Evolutionary conservation across 768 basidiomycete species (phyloP).

Genomic region (Boletus sp.): DNA sequence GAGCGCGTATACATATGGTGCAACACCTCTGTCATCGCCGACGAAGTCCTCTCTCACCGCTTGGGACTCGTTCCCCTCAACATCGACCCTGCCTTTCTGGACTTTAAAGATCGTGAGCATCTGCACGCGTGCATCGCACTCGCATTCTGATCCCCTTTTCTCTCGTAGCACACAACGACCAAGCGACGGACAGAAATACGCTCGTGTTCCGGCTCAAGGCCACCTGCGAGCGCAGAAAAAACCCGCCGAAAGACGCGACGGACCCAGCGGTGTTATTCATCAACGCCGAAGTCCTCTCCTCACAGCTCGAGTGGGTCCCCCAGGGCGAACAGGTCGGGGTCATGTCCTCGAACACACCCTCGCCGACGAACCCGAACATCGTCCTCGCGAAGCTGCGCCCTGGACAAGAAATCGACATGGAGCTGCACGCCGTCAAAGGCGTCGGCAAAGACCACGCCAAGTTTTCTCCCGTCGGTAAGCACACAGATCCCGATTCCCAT

Average conservation of each 20-base stretch:
- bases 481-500: not conserved
- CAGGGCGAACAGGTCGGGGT: slow-evolving; percentile 76
- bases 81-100: slow-evolving; percentile 74
- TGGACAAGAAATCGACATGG: slow-evolving; percentile 82
- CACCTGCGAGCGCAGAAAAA: slow-evolving; percentile 59
- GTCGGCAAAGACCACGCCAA: slow-evolving; percentile 96
- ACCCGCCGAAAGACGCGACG: slow-evolving; percentile 49
- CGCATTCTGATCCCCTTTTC: not conserved
- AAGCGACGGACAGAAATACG: slow-evolving; percentile 86
- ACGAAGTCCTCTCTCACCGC: slow-evolving; percentile 92
- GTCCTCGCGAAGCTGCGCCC: slow-evolving; percentile 90
- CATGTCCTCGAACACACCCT: slow-evolving; percentile 53
- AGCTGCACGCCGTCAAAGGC: slow-evolving; percentile 89
- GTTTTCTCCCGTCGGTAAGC: slow-evolving; percentile 88
- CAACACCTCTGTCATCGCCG: slow-evolving; percentile 91
- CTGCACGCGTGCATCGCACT: not conserved
- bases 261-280: slow-evolving; percentile 66
- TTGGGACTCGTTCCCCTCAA: slow-evolving; percentile 88
- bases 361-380: slow-evolving; percentile 75
- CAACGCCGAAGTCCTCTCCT: slow-evolving; percentile 67
- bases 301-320: slow-evolving; percentile 71
- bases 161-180: slow-evolving; percentile 42
- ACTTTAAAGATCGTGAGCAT: slow-evolving; percentile 46
- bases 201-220: slow-evolving; percentile 80
- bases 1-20: slow-evolving; percentile 92